Conservation (phyloP, 2,329 filamentous ascomycete genomes). For the Rhynchosporium agropyri region DNA sequence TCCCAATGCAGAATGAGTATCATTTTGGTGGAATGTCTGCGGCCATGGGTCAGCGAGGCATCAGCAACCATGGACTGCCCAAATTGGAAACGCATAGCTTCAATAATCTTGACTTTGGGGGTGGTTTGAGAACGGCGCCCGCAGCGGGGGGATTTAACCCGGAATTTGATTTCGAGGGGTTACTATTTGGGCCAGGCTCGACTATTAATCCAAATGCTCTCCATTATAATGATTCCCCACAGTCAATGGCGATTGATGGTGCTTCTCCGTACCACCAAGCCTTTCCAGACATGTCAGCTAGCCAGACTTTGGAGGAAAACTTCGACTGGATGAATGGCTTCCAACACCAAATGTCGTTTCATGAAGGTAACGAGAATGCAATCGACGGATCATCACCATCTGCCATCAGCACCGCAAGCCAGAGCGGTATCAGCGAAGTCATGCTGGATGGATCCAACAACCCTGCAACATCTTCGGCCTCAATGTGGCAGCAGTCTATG, state of each 20-base stretch:
- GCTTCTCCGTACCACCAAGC: slow-evolving; percentile 61
- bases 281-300: slow-evolving; percentile 60
- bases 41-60: slow-evolving; percentile 66
- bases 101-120: slow-evolving; percentile 63
- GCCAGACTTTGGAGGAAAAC: slow-evolving; percentile 69
- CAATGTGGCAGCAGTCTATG: slow-evolving; percentile 71
- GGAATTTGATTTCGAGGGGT: slow-evolving; percentile 70
- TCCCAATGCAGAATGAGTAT: slow-evolving; percentile 63
- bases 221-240: slow-evolving; percentile 81
- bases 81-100: slow-evolving; percentile 82
- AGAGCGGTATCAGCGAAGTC: slow-evolving; percentile 86
- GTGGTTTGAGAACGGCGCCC: slow-evolving; percentile 78
- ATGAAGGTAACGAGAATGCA: slow-evolving; percentile 72
- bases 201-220: slow-evolving; percentile 74
- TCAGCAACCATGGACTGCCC: slow-evolving; percentile 65
- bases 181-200: slow-evolving; percentile 71
- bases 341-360: slow-evolving; percentile 74
- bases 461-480: slow-evolving; percentile 54
- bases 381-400: slow-evolving; percentile 94
- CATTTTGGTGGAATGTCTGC: slow-evolving; percentile 74
- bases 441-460: slow-evolving; percentile 83
- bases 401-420: slow-evolving; percentile 91
- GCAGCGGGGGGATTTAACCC: slow-evolving; percentile 62
- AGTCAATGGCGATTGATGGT: slow-evolving; percentile 64
- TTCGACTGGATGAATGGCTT: slow-evolving; percentile 87